phyloP scores from a whole-genome alignment of 176 grass and related monocot species.

The Triticum monococcum region DNA sequence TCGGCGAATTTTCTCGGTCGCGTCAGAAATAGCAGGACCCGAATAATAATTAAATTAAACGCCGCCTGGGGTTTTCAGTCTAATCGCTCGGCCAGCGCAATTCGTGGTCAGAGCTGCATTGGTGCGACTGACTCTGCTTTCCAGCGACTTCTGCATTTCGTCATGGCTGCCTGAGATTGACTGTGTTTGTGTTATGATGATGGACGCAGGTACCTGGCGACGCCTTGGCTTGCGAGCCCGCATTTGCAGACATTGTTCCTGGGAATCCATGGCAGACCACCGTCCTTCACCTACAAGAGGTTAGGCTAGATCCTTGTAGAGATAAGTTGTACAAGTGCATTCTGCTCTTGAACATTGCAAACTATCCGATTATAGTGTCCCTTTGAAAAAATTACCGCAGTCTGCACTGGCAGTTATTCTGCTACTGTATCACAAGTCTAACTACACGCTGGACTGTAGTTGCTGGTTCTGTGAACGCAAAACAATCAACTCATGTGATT shows the following conservation, averaged over 20 bases:
- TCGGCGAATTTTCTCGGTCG: neutral
- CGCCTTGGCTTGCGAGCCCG: conserved; percentile 86
- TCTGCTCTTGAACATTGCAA: neutral
- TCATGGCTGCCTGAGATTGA: neutral
- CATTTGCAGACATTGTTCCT: conserved; percentile 93
- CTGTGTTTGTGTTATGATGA: conserved; percentile 8
- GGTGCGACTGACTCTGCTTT: neutral
- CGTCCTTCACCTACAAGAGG: conserved; percentile 77
- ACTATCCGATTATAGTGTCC: neutral
- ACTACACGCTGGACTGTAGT: neutral
- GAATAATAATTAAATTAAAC: neutral
- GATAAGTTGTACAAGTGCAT: neutral
- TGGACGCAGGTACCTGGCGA: conserved; percentile 71
- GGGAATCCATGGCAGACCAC: conserved; percentile 70
- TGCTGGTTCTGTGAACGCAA: neutral
- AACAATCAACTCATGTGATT: neutral
- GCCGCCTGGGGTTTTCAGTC: no score
- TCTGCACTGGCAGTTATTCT: neutral
- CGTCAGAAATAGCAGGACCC: neutral
- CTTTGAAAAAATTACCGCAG: neutral
- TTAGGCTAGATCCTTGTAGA: conserved; percentile 11
- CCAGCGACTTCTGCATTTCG: neutral
- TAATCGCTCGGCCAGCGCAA: neutral
- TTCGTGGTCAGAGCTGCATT: neutral
- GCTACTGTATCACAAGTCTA: neutral